Evolutionary conservation across 2,329 filamentous ascomycete genomes (phyloP), one percentile per base, ranked within the genome.

Genomic region (Aureobasidium zeae): DNA sequence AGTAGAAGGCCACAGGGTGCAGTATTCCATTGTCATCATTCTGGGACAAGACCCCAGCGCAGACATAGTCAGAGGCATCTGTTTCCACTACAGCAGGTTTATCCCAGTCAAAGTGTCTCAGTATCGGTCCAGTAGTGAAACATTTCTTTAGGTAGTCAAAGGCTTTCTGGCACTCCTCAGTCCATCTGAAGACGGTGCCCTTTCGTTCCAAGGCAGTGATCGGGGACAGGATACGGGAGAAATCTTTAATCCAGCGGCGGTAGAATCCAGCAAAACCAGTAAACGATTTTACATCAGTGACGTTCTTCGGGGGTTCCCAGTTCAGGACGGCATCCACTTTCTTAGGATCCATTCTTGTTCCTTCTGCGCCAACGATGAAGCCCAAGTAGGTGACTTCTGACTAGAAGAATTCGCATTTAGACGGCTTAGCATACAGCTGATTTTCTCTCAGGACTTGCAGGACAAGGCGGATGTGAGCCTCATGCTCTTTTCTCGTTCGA

Each of bases 201-300:
- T 44, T 29, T 31, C 16, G 22, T 35, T 44, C 20, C 19, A 44
- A 13, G 5, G 8, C n/a, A 24, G 39, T 25, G 26, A 44, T 28
- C 20, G 16, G 29, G n/a, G 29, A 15, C 25, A 30, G 15, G 16
- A 44, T 44, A 20, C 15, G 11, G 2, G 10, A 28, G 19, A 44
- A 44, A 17, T 30, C 30, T 20, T 20, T 33, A 34, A 44, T 44
- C 24, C 25, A 44, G 12, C 21, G 15, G 16, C 13, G 9, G 24
- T 44, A 44, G 30, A 33, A 44, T 17, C 16, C 15, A 21, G 29
- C 29, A 24, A 44, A 22, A 3, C 29, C 19, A 17, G 21, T 28
- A 35, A 44, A 44, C n/a, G n/a, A 44, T n/a, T 34, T 28, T 10
- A 44, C 22, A 33, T 44, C 20, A 24, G 17, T 22, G 10, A 44